Evolutionary conservation across 169 alveolate genomes (phyloP).

Genomic region (Toxoplasma gondii): DNA sequence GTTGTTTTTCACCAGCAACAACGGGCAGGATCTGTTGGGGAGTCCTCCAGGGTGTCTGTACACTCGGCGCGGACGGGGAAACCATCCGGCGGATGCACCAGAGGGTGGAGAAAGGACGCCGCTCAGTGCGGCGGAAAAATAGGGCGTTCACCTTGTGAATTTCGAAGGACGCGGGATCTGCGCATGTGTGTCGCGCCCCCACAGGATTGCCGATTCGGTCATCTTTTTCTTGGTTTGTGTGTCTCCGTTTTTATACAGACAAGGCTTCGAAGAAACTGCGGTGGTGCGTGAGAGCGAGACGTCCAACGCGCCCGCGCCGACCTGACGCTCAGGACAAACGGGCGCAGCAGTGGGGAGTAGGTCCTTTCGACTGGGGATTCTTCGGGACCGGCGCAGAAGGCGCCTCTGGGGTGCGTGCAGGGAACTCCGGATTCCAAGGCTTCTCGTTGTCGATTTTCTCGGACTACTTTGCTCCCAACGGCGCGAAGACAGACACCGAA

Average conservation of each 20-base stretch:
- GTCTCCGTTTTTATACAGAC: neutral
- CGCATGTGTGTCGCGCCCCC: too few species aligned
- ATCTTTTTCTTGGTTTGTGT: neutral
- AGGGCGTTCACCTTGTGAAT: too few species aligned
- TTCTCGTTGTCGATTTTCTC: conserved; percentile 6
- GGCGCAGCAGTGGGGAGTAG: neutral
- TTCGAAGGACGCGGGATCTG: too few species aligned
- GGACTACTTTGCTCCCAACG: neutral
- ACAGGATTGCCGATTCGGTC: neutral
- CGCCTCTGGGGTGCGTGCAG: neutral
- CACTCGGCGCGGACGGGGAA: too few species aligned
- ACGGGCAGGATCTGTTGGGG: too few species aligned
- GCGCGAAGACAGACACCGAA: neutral
- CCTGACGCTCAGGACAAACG: neutral
- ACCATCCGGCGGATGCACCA: too few species aligned
- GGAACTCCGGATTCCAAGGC: neutral
- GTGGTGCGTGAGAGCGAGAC: neutral
- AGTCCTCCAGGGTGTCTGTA: too few species aligned
- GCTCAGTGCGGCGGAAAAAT: too few species aligned
- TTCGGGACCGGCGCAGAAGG: neutral
- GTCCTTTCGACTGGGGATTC: neutral
- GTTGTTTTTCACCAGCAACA: too few species aligned
- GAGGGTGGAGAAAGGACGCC: too few species aligned
- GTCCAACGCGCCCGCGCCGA: neutral
- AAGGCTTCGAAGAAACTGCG: neutral